Evolutionary conservation across 768 basidiomycete genomes (phyloP), one percentile per base, ranked within the genome.

Genomic region (Naganishia kalamii): DNA sequence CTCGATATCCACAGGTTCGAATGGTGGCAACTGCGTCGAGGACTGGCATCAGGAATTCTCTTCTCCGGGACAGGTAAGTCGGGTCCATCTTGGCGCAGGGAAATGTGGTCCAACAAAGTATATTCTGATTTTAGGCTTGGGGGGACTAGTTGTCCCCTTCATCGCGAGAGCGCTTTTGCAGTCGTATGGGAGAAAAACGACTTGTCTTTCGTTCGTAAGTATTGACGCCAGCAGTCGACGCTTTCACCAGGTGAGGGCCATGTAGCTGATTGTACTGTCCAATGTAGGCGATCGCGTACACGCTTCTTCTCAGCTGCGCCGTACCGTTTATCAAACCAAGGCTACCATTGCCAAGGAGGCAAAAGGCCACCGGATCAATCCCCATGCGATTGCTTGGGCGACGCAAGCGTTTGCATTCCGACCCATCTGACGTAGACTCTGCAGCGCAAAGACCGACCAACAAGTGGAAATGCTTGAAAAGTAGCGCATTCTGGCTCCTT

Each of bases 61-160:
- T 69, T 69, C 21, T 64, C 70, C 7, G 70, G 70, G 3, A 71
- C 70, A 41, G 70, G 70, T 71, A 44, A 12, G 68, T 37, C 51
- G 19, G 6, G 27, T 21, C 8, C 47, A 49, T n/a, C n/a, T n/a
- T n/a, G n/a, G 32, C 25, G 15, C 33, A 8, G 17, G 21, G 3
- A 30, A 5, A 1, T 15, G 5, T 46, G 10, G 43, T 6, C 15
- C 5, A 7, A 46, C 10, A 4, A 10, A 17, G 11, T 32, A 11
- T 52, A 25, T n/a, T 15, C 27, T 7, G 7, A 32, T 29, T 44
- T 8, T 33, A 71, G 70, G 70, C 30, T 65, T 68, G 32, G 70
- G 70, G 10, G 70, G 70, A 13, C 61, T 71, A 12, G 60, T 69
- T n/a, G 69, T 71, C 60, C 70, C 70, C 25, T 61, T 71, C 40